Percentiles rank a stretch among this genome's conserved stretches.
phyloP scores from a whole-genome alignment of 2,329 filamentous ascomycete species.

The Penicillium janthinellum region DNA sequence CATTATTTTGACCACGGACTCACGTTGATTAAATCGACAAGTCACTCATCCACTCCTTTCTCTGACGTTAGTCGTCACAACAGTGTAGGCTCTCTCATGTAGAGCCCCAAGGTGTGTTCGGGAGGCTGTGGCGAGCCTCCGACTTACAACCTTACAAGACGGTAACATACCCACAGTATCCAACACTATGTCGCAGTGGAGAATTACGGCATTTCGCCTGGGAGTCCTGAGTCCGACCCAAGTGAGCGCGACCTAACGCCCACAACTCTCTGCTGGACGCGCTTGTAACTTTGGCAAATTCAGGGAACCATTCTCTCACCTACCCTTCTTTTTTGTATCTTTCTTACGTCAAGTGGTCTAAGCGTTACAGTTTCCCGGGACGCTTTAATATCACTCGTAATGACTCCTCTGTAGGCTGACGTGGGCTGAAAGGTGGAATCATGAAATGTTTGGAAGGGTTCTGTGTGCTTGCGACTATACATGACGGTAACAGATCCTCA shows the following conservation, averaged over 20 bases:
- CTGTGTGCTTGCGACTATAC: not conserved
- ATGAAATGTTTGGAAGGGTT: not conserved
- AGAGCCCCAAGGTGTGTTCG: no score
- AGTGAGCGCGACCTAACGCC: not conserved
- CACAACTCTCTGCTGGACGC: not conserved
- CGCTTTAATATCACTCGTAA: not conserved
- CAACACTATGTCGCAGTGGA: no score
- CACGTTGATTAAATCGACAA: no score
- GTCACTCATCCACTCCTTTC: no score
- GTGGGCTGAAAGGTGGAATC: not conserved
- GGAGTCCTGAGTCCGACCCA: no score
- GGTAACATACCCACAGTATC: no score
- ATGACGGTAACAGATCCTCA: conserved; percentile 21
- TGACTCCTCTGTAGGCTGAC: not conserved
- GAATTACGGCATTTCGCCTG: no score
- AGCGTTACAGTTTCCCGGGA: not conserved
- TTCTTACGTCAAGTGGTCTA: not conserved
- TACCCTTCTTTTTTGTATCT: not conserved
- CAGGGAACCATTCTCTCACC: not conserved
- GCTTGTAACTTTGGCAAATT: not conserved
- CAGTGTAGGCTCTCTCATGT: no score
- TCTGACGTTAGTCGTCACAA: no score
- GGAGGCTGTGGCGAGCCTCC: no score
- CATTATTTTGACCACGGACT: no score
- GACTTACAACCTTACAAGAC: no score